Percentiles rank a stretch among this genome's conserved stretches.
Evolutionary conservation across 192 early-diverging fungal species (phyloP).

Genomic region (Coemansia sp.): DNA sequence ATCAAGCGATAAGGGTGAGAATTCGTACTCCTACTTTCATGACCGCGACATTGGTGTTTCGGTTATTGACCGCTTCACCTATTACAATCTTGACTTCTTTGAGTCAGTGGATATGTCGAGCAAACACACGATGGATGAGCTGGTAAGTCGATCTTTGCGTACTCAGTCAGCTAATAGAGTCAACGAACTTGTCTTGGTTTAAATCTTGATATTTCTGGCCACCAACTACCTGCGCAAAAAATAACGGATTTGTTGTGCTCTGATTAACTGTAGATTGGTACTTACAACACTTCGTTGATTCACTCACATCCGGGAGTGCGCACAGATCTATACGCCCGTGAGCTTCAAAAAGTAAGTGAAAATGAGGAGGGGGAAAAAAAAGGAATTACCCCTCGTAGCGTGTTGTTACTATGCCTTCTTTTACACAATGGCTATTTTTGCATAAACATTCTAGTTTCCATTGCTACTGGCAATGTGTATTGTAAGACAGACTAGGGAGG

Average conservation of each 20-base stretch:
- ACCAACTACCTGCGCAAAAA: background rate
- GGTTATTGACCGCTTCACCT: conserved; percentile 97
- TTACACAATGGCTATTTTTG: background rate
- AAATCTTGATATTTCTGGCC: background rate
- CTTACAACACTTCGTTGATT: conserved; percentile 76
- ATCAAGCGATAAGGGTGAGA: conserved; percentile 80
- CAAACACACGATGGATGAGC: conserved; percentile 66
- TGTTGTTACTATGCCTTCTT: background rate
- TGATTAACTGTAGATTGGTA: conserved; percentile 33
- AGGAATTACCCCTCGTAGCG: conserved; percentile 2
- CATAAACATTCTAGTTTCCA: too few relatives aligned
- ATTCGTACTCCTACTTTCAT: conserved; percentile 77
- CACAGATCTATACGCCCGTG: conserved; percentile 77
- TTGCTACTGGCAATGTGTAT: background rate
- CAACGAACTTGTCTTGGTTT: background rate
- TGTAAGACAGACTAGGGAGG: background rate
- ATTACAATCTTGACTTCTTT: conserved; percentile 91
- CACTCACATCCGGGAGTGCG: conserved; percentile 84
- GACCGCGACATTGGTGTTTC: conserved; percentile 95
- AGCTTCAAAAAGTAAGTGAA: conserved; percentile 68
- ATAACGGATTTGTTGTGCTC: background rate
- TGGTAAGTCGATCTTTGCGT: conserved; percentile 55
- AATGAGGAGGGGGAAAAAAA: conserved; percentile 72
- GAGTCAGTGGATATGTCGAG: conserved; percentile 82
- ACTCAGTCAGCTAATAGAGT: background rate